Conservation (phyloP, 768 basidiomycete genomes). For the Mycena sanguinolenta region DNA sequence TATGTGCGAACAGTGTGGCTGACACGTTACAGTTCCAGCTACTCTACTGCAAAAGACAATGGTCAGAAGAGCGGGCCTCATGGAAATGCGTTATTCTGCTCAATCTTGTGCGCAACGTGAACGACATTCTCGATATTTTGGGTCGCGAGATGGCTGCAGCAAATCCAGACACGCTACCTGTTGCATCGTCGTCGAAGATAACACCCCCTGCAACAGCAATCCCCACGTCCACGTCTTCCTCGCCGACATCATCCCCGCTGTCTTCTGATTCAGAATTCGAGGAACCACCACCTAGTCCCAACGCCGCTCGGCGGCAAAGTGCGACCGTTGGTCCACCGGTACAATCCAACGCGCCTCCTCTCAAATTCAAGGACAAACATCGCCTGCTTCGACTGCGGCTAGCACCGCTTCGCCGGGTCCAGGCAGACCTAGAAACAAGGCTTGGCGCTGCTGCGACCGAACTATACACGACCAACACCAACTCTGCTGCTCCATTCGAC, state of each 20-base stretch:
- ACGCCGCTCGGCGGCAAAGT: slow-evolving; percentile 38
- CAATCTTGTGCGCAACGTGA: slow-evolving; percentile 83
- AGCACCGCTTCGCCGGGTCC: slow-evolving; percentile 68
- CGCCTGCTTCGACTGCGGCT: slow-evolving; percentile 70
- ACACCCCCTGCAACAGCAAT: slow-evolving; percentile 18
- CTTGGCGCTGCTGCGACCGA: slow-evolving; percentile 73
- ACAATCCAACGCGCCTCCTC: slow-evolving; percentile 27
- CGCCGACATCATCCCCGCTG: slow-evolving; percentile 39
- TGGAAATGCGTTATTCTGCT: slow-evolving; percentile 86
- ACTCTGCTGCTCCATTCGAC: slow-evolving; percentile 59
- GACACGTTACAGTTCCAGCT: slow-evolving; percentile 74
- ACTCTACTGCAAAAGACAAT: slow-evolving; percentile 77
- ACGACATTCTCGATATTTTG: slow-evolving; percentile 70
- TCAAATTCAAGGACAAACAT: slow-evolving; percentile 74
- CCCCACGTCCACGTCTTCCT: slow-evolving; percentile 40
- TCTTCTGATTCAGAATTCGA: slow-evolving; percentile 50
- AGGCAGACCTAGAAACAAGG: slow-evolving; percentile 68
- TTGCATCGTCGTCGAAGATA: slow-evolving; percentile 22
- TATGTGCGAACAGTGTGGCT: neutral
- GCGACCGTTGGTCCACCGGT: slow-evolving; percentile 2
- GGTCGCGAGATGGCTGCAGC: slow-evolving; percentile 66
- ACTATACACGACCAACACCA: slow-evolving; percentile 54
- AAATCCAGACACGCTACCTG: slow-evolving; percentile 29
- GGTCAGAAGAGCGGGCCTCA: slow-evolving; percentile 75
- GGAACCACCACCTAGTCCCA: slow-evolving; percentile 50